Evolutionary conservation across 257 asterid genomes (phyloP).

Genomic region (Solanum corneliomulleri): DNA sequence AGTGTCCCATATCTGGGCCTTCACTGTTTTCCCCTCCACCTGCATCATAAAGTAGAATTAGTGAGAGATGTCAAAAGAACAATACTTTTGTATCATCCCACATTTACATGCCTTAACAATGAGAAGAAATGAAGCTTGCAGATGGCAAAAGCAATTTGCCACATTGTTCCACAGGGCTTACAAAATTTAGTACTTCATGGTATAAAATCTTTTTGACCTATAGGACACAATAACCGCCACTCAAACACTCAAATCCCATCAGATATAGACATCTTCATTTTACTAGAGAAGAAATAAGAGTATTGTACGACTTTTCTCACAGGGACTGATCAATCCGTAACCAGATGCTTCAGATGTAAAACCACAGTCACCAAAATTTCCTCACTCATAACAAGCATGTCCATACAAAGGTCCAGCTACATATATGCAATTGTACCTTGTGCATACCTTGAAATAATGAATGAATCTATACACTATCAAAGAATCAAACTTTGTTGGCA

Average conservation of each 20-base stretch:
- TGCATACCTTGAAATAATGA: not conserved
- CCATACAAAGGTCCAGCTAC: not conserved
- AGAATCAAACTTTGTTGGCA: not conserved
- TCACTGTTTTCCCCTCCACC: slow-evolving; percentile 75
- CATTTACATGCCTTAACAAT: not conserved
- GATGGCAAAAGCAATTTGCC: not conserved
- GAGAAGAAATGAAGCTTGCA: not conserved
- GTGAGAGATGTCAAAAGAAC: not conserved
- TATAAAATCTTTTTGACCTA: not conserved
- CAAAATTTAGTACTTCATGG: not conserved
- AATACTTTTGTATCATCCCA: not conserved
- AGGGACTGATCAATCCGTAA: not conserved
- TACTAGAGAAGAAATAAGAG: not conserved
- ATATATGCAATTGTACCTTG: not conserved
- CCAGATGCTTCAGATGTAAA: not conserved
- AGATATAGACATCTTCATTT: not conserved
- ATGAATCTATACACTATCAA: not conserved
- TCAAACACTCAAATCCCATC: not conserved
- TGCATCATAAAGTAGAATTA: slow-evolving; percentile 9
- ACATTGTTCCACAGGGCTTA: not conserved
- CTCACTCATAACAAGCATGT: not conserved
- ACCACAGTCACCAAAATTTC: not conserved
- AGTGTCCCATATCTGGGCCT: slow-evolving; percentile 86
- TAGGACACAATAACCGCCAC: not conserved
- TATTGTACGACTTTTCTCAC: not conserved